These are phyloP conservation scores for Jackrogersella multiformis DNA, from an alignment of 495 filamentous ascomycete species.

Conservation along the genomic window DNA sequence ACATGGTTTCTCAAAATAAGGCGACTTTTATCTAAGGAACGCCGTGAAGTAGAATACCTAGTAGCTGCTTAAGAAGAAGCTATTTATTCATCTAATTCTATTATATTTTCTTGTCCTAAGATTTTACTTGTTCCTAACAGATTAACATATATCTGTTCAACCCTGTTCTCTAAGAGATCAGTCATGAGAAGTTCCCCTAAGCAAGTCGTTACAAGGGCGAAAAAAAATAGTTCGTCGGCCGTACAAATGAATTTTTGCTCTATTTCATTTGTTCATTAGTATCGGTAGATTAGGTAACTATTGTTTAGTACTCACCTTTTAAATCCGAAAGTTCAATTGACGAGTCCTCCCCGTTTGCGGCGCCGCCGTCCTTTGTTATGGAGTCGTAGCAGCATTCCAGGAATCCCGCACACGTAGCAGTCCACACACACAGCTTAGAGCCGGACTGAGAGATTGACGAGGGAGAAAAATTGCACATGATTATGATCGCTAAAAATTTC, in stretches of 20 bases:
- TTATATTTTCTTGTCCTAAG: too few species aligned
- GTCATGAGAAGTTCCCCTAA: too few species aligned
- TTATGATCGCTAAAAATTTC: too few species aligned
- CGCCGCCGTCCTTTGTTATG: slow-evolving; percentile 21
- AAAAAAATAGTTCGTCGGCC: background rate
- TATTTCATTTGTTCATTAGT: background rate
- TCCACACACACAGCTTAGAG: background rate
- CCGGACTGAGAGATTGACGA: slow-evolving; percentile 4
- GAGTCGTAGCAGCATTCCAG: slow-evolving; percentile 22
- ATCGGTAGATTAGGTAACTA: too few species aligned
- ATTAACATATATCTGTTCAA: too few species aligned
- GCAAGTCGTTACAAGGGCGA: background rate
- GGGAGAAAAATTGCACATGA: background rate
- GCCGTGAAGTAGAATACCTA: background rate
- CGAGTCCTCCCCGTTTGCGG: slow-evolving; percentile 21
- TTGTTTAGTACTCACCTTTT: background rate
- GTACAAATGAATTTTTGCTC: background rate
- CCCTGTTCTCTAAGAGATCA: too few species aligned
- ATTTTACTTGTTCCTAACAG: too few species aligned
- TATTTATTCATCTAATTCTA: too few species aligned
- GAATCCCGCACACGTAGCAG: background rate
- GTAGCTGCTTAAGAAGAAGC: background rate
- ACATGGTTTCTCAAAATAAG: background rate
- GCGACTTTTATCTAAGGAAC: background rate
- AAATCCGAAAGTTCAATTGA: slow-evolving; percentile 6